Percentiles rank a stretch among this genome's conserved stretches.
phyloP scores from a whole-genome alignment of 768 basidiomycete species.

The Termitomyces sp. region DNA sequence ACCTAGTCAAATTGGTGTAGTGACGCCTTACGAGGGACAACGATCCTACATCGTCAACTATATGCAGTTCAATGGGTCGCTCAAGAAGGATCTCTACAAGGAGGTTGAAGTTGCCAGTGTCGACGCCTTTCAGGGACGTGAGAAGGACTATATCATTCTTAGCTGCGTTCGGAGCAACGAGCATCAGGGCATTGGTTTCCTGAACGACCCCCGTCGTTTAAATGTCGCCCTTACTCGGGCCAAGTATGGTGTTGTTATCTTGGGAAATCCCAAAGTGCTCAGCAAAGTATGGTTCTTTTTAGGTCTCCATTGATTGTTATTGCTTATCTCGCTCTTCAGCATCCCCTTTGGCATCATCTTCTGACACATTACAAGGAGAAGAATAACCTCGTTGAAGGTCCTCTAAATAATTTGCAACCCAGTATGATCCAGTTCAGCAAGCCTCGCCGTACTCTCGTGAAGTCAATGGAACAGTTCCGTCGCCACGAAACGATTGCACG shows the following conservation, averaged over 20 bases:
- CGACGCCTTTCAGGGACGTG: constrained; percentile 98
- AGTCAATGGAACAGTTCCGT: constrained; percentile 91
- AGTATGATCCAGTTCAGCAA: constrained; percentile 99
- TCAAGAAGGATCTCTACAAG: constrained; percentile 99
- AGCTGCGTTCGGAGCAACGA: constrained; percentile 98
- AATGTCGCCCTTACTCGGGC: constrained; percentile 97
- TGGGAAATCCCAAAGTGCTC: constrained; percentile 99
- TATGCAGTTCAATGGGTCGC: constrained; percentile 99
- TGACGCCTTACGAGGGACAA: constrained; percentile 98
- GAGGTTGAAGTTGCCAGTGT: constrained; percentile 99
- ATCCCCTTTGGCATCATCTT: constrained; percentile 97
- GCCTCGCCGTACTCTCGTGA: constrained; percentile 82
- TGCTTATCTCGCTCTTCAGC: constrained; percentile 42
- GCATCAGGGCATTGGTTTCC: constrained; percentile 98
- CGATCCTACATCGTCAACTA: constrained; percentile 98
- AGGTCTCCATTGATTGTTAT: neutral
- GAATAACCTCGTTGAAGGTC: constrained; percentile 89
- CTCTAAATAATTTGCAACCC: constrained; percentile 90
- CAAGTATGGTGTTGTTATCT: constrained; percentile 96
- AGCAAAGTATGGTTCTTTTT: constrained; percentile 73
- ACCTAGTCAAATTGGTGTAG: constrained; percentile 93
- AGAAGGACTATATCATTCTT: constrained; percentile 99
- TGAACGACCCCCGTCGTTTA: constrained; percentile 93
- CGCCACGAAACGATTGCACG: constrained; percentile 89
- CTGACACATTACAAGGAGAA: constrained; percentile 99